Percentiles rank a stretch among this genome's conserved stretches.
These are phyloP conservation scores for Arthrobotrys musiformis DNA, from an alignment of 2,329 filamentous ascomycete species.

Conservation along the genomic window DNA sequence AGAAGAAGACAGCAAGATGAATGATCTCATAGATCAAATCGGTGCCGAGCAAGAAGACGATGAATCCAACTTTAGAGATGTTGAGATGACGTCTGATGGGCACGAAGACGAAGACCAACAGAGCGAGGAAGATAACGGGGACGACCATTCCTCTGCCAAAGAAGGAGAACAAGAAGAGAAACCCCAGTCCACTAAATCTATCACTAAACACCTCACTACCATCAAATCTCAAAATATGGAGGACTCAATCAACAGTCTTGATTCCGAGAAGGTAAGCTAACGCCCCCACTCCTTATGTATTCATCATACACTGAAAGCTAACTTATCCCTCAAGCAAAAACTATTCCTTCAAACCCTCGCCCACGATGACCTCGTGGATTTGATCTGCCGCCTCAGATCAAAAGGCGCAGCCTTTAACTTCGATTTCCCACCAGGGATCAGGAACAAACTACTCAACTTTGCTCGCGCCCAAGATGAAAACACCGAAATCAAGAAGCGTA, in stretches of 20 bases:
- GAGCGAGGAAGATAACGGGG: not conserved
- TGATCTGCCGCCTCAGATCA: not conserved
- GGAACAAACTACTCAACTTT: not conserved
- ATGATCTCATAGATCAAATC: not conserved
- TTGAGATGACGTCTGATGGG: not conserved
- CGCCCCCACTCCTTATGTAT: not conserved
- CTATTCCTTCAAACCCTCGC: not conserved
- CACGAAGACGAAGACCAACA: not conserved
- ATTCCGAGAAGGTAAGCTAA: not conserved
- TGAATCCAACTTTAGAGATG: not conserved
- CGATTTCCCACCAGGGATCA: not conserved
- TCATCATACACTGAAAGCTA: not conserved
- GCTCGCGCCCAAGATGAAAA: not conserved
- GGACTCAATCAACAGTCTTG: not conserved
- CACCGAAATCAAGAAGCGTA: not conserved
- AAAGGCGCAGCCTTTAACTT: not conserved
- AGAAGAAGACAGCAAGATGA: conserved; percentile 37
- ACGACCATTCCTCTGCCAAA: not conserved
- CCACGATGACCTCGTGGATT: not conserved
- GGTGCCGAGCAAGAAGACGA: not conserved
- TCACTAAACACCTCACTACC: not conserved
- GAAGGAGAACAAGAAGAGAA: not conserved
- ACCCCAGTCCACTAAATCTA: not conserved
- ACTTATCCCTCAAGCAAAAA: not conserved
- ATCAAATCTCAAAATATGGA: not conserved